These are phyloP conservation scores for Fragilaria radians DNA, from an alignment of 108 stramenopile genomes.

Conservation along the genomic window DNA sequence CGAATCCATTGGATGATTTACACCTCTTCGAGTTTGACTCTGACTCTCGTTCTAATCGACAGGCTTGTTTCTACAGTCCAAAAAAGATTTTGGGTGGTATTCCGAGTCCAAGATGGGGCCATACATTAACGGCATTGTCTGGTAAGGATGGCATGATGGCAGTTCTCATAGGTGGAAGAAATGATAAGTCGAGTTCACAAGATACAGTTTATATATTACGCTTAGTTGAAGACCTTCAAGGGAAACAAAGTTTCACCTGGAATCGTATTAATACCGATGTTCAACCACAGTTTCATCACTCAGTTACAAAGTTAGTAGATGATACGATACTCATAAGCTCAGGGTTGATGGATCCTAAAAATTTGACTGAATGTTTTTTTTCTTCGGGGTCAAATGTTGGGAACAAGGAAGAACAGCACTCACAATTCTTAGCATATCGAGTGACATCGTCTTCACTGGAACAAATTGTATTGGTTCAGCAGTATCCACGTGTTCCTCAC, in stretches of 20 bases:
- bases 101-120: conserved; percentile 67
- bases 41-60: too few species aligned
- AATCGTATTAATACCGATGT: conserved; percentile 12
- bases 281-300: conserved; percentile 10
- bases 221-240: conserved; percentile 8
- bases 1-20: conserved; percentile 25
- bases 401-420: not conserved
- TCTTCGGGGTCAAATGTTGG: not conserved
- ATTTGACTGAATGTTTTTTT: conserved; percentile 27
- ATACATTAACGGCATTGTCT: conserved; percentile 45
- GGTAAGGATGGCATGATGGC: conserved; percentile 9
- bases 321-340: conserved; percentile 34
- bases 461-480: not conserved
- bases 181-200: conserved; percentile 6
- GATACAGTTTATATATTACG: conserved; percentile 29
- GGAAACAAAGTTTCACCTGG: conserved; percentile 23
- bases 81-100: conserved; percentile 31
- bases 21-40: conserved; percentile 15
- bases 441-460: not conserved
- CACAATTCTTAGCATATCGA: not conserved
- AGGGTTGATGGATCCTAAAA: conserved; percentile 24
- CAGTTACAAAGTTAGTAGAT: not conserved
- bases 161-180: conserved; percentile 22
- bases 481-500: not conserved
- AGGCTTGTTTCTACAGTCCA: conserved; percentile 17